Evolutionary conservation across 805 yeast species (phyloP), one percentile per base, ranked within the genome.

Genomic region (Candida andamanensis): DNA sequence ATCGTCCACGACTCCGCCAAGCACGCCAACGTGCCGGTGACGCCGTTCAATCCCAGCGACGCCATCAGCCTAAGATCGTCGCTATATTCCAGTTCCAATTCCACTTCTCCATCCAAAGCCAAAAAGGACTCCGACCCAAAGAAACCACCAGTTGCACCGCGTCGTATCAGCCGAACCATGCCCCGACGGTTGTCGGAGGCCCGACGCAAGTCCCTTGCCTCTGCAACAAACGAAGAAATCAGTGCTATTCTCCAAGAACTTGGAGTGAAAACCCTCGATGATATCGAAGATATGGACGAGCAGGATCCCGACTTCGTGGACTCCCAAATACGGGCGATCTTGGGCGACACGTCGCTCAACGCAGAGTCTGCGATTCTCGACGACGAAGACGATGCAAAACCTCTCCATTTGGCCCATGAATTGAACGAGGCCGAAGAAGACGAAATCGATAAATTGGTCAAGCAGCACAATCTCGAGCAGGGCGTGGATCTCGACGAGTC

Each of bases 1-100:
- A 63, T 76, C 15, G 81, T 74, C 28, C 46, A 50, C 22, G 61
- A 61, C 11, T 57, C 49, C 19, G 52, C 49, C 23, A 53, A 42
- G 21, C 44, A 44, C 7, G 34, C 38, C n/a, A 27, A 34, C 3
- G 18, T 6, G 14, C 9, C 39, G 6, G 20, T 37, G 7, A 64
- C 67, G 39, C 69, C 67, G 16, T 63, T 74, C 36, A 76, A 75
- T 41, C 82, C 82, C n/a, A 56, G 72, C 3, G 82, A 77, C 50
- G 83, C 80, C 2, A 67, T 76, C 23, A 72, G 75, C 32, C 51
- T 78, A 44, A 66, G 78, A 44, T 62, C 75, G 3, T 65, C 72
- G 12, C 56, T 76, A 7, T 73, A 72, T 41, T 44, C 38, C 15
- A 35, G 14, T 7, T 42, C 52, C 6, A 42, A 43, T 21, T 39